Base-by-base conservation (phyloP, 306 rosid species). In the Vicia villosa region DNA sequence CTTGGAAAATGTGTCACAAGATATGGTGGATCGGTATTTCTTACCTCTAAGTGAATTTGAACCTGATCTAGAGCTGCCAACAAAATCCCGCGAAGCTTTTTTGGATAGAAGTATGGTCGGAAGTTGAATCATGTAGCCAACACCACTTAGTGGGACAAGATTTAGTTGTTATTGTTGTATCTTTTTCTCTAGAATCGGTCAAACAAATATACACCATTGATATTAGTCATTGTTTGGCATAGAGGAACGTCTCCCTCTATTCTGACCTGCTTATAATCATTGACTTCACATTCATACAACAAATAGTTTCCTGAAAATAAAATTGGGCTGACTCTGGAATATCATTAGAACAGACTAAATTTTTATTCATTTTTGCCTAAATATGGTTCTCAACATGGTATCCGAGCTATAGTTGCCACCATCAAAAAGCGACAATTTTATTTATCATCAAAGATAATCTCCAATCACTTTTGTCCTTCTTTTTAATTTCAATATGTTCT, bases 21-120 rank as follows among this genome's bases (percentile, higher is more conserved):
- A 90, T 66, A 85, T 88, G 98, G 96, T 93, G 73, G 88, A 82
- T 68, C 86, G 74, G 14, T 93, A 86, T 83, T 93, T 93, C 71
- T 81, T 77, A 73, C 90, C 86, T 51, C 65, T 84, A 3, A 83
- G 79, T 61, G 88, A 81, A 49, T 60, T 45, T 45, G 98, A 94
- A 82, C 85, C 96, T 38, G 94, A 80, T 61, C 69, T 94, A 10
- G 97, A 87, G 60, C 82, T 90, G 20, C 95, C 94, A 28, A 87
- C 92, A 32, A 79, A 84, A 63, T 24, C 65, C 61, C 77, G 92
- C 46, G 97, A 90, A 87, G 89, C 95, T 7, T 92, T 87, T 74
- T 65, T 66, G 15, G 86, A 79, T 24, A 24, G 3, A 24, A 1
- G 3, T 4, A 24, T 24, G 51, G 60, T 72, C 67, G 32, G 32